Base-by-base conservation (phyloP, 1,284 basidiomycete species). In the Prillingera fragicola region DNA sequence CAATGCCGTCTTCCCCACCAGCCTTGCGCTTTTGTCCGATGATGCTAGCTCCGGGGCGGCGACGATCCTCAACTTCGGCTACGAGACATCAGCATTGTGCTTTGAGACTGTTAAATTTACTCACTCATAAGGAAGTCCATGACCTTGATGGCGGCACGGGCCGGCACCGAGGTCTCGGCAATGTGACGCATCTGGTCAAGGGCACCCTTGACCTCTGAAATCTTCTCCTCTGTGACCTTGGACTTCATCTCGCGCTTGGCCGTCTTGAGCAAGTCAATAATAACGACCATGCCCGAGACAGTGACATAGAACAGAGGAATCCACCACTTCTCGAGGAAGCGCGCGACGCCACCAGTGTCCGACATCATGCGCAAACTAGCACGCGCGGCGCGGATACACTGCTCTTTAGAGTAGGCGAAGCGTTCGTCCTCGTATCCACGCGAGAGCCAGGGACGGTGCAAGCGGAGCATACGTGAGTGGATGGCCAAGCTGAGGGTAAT, bases 241-340 rank as follows among this genome's bases (percentile, higher is more conserved):
- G 53, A 59, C 26, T 64, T 57, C 65, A 72, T 65, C 13, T 68
- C 61, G 17, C 54, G 48, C 21, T 58, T 44, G 8, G 59, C 52
- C 6, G 65, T 67, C 17, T 66, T 60, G 54, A 73, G 55, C 12
- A 73, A 55, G 46, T 73, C 71, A 39, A 69, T 74, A 45, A 72
- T 66, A 26, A 73, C 55, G 17, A 73, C 69, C 33, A 70, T 56
- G 10, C 63, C 67, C 12, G 70, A 67, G 4, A 71, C 69, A 0
- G 69, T 67, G 3, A 70, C 65, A 51, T 71, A 69, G 52, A 70
- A 68, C 26, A 69, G 53, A 1, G 63, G 65, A 32, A 68, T 59
- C 67, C 70, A 73, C 72, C 72, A 73, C 56, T 69, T 67, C 43
- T 73, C 71, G 37, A 73, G 44, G 53, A 72, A 73, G 12, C 60